Evolutionary conservation across 768 basidiomycete genomes (phyloP), one percentile per base, ranked within the genome.

Genomic region (Hypholoma fasciculare): DNA sequence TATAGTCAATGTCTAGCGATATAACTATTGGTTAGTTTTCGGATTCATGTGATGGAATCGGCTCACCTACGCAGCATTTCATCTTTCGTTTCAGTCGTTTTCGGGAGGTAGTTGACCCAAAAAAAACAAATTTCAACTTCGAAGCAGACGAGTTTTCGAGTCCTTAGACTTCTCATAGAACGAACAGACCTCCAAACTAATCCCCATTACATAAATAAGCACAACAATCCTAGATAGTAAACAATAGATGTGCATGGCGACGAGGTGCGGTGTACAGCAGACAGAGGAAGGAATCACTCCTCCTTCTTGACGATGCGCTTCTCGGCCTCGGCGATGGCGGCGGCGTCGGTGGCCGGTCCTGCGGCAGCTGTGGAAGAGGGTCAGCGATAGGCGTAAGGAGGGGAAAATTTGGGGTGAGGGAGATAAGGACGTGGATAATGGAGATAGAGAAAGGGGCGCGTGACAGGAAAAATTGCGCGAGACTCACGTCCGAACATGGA

Each of bases 331-430:
- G 91, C 83, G 67, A 96, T 89, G 49, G 90, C 80, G 3, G 93
- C 95, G 47, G 87, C 87, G 71, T 95, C 94, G 2, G 93, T 94
- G 66, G 85, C 84, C 16, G 93, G 89, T n/a, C 85, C 87, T n/a
- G 83, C 76, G 44, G 81, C 82, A 77, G 61, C 51, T 60, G 17
- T 16, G 38, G 19, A 9, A n/a, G 9, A 13, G n/a, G 4, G 20
- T 56, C 17, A 42, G 48, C 52, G 0, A 7, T 7, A 23, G 7
- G 34, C 2, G 39, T 19, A 39, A 20, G 38, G 37, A 14, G 2
- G 17, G 17, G 19, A 52, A 19, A 40, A 23, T 23, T 23, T 17
- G 38, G 19, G 19, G 14, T 2, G 37, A 7, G 12, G 17, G 7
- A 17, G 30, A 52, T 40, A 40, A 36, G 19, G 54, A 11, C 23